Conservation (phyloP, 2,329 filamentous ascomycete species). For the Penicillium griseofulvum region DNA sequence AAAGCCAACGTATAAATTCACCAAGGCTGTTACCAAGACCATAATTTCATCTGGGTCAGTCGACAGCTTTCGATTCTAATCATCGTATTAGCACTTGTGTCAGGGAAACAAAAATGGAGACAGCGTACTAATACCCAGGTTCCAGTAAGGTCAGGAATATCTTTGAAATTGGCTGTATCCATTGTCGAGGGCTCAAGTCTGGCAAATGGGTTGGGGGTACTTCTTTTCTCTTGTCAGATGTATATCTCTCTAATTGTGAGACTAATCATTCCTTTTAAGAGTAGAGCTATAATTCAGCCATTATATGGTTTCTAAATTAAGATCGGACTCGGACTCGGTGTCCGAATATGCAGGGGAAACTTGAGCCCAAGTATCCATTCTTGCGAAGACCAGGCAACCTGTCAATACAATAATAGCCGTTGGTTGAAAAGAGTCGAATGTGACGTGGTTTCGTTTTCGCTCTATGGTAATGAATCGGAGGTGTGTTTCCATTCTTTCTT, state of each 20-base stretch:
- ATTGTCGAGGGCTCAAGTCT: background rate
- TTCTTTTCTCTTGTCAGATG: too few relatives aligned
- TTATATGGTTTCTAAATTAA: background rate
- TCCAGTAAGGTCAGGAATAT: conserved; percentile 11
- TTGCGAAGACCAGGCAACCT: background rate
- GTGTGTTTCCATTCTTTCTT: too few relatives aligned
- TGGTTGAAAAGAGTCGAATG: background rate
- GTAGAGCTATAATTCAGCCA: background rate
- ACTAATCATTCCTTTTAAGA: background rate
- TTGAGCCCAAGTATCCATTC: background rate
- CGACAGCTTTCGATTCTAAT: conserved; percentile 18
- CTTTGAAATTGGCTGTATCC: conserved; percentile 1
- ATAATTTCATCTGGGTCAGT: conserved; percentile 19
- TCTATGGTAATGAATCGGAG: too few relatives aligned
- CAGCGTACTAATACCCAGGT: conserved; percentile 15
- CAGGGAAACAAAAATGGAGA: background rate
- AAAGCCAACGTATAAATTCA: background rate
- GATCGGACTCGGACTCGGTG: conserved; percentile 18
- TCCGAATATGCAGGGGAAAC: conserved; percentile 6
- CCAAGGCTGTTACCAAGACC: conserved; percentile 7
- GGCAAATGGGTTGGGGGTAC: background rate
- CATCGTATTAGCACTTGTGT: background rate
- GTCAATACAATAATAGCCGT: background rate
- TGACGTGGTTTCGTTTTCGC: too few relatives aligned
- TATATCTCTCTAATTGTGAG: background rate